phyloP scores from a whole-genome alignment of 129 eudicot genomes.

The Logfia minima region DNA sequence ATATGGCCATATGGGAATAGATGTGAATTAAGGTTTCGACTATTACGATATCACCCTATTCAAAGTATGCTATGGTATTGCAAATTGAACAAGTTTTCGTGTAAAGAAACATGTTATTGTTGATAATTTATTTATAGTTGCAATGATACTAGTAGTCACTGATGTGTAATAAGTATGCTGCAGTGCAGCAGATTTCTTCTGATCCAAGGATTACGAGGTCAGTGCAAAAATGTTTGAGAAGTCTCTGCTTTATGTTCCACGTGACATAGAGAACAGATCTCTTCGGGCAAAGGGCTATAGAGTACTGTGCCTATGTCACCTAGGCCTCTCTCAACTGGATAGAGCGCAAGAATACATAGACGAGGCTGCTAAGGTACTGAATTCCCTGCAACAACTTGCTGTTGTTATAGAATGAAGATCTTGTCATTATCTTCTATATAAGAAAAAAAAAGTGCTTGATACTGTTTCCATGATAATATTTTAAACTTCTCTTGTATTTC shows the following conservation, averaged over 20 bases:
- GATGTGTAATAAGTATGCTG: conserved; percentile 9
- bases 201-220: conserved; percentile 73
- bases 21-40: neutral
- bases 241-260: conserved; percentile 87
- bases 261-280: conserved; percentile 63
- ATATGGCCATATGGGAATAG: neutral
- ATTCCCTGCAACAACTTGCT: conserved; percentile 14
- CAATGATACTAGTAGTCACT: conserved; percentile 10
- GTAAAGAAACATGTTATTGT: conserved; percentile 7
- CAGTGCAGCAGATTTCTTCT: conserved; percentile 92
- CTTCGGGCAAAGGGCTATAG: conserved; percentile 91
- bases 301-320: conserved; percentile 77
- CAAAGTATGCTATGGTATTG: conserved; percentile 12
- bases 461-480: conserved; percentile 2
- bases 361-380: conserved; percentile 85
- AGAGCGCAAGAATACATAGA: conserved; percentile 95
- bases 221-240: conserved; percentile 91
- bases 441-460: neutral
- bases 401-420: neutral
- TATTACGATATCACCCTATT: neutral
- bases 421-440: neutral
- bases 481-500: conserved; percentile 29
- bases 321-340: conserved; percentile 81
- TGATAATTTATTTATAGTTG: neutral
- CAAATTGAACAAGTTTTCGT: neutral